These are phyloP conservation scores for Trypanosoma cruzi DNA, from an alignment of 208 protist genomes.

Conservation along the genomic window DNA sequence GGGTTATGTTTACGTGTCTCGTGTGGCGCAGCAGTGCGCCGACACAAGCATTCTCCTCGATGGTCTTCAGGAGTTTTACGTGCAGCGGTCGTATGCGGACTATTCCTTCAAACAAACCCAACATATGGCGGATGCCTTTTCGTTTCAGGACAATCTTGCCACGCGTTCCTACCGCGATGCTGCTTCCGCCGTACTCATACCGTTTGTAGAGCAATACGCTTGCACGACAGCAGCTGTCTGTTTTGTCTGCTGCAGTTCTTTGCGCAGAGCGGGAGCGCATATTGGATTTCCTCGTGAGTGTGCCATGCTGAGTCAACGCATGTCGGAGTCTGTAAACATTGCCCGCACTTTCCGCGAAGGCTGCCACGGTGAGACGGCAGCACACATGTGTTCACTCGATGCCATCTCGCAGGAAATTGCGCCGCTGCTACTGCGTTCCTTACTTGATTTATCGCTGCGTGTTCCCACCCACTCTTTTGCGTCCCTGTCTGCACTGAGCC, in stretches of 20 bases:
- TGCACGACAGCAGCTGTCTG: slow-evolving; percentile 46
- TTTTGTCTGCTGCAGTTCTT: slow-evolving; percentile 54
- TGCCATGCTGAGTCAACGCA: slow-evolving; percentile 31
- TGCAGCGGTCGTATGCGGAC: slow-evolving; percentile 62
- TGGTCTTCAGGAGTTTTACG: slow-evolving; percentile 78
- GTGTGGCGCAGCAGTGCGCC: slow-evolving; percentile 36
- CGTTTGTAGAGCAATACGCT: slow-evolving; percentile 56
- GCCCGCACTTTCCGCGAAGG: slow-evolving; percentile 46
- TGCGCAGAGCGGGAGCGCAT: slow-evolving; percentile 26
- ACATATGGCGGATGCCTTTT: slow-evolving; percentile 46
- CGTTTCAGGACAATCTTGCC: slow-evolving; percentile 54
- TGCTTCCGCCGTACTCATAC: slow-evolving; percentile 28
- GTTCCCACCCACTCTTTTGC: slow-evolving; percentile 48
- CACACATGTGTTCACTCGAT: slow-evolving; percentile 41
- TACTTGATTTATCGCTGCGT: slow-evolving; percentile 55
- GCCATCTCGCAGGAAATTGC: slow-evolving; percentile 36
- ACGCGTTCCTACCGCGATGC: slow-evolving; percentile 34
- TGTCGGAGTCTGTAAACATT: slow-evolving; percentile 41
- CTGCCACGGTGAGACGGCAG: slow-evolving; percentile 32
- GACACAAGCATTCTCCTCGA: slow-evolving; percentile 46
- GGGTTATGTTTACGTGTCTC: slow-evolving; percentile 61
- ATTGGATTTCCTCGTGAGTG: slow-evolving; percentile 51
- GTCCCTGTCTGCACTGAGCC: slow-evolving; percentile 35
- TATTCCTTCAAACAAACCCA: slow-evolving; percentile 59
- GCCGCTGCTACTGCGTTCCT: slow-evolving; percentile 57